Evolutionary conservation across 495 filamentous ascomycete genomes (phyloP), one percentile per base, ranked within the genome.

Genomic region (Platismatia glauca): DNA sequence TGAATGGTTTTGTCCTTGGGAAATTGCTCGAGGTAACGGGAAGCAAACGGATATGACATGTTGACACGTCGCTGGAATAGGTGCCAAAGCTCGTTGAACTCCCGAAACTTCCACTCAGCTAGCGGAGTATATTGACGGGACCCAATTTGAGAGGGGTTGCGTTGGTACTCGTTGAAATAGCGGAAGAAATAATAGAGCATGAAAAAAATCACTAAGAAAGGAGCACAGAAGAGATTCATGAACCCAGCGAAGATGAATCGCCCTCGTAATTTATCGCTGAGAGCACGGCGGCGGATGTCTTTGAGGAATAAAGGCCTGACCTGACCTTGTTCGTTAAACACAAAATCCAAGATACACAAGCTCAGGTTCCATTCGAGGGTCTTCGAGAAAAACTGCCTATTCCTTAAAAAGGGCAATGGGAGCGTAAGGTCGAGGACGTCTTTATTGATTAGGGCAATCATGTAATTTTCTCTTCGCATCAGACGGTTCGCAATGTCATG

Each of bases 61-160:
- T 96, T 90, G 59, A 89, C 79, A 16, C 94, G 85, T 61, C 90
- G 87, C 64, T 90, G 82, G 68, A 96, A 98, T 2, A 97, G 77
- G 76, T 97, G 94, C 66, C 85, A 86, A 1, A 98, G 82, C 72
- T 98, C 94, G 68, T 98, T 98, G 79, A 97, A 97, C 72, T 97
- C 93, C 57, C 94, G 88, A 64, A 97, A 97, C 68, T 96, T 97
- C 95, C 94, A 97, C 71, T 95, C 89, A 3, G 95, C 94, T 56
- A 96, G 81, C 3, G 91, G 89, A 3, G 92, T 97, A 68, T 96
- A 98, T 67, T 89, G 86, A 18, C 94, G 85, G 29, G 89, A 87
- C 20, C 88, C 87, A 39, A 91, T 81, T 57, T 90, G 81, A 0
- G 89, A 87, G 1, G 94, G 93, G 65, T 95, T 95, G 70, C 87